These are phyloP conservation scores for Fusarium siculi DNA, from an alignment of 2,329 filamentous ascomycete species.

Conservation along the genomic window DNA sequence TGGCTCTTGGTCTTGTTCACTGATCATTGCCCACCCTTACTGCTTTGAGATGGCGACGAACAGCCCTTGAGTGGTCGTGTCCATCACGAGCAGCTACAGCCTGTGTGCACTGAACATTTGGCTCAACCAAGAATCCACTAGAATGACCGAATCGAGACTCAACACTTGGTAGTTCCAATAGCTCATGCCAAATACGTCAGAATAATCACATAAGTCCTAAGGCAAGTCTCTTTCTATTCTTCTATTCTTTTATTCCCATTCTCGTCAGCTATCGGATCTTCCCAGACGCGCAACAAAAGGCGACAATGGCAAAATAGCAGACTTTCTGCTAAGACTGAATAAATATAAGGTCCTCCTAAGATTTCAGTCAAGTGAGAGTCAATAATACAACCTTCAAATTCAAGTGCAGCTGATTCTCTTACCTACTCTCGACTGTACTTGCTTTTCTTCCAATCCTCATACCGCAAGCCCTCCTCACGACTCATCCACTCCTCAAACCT, in stretches of 20 bases:
- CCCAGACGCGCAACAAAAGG: rapidly evolving
- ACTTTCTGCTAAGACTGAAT: too few species aligned
- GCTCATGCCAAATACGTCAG: neutral
- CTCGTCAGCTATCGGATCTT: neutral
- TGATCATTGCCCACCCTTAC: neutral
- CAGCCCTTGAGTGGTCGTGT: neutral
- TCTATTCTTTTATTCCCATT: neutral
- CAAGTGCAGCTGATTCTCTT: neutral
- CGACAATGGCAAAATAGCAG: rapidly evolving
- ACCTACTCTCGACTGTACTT: neutral
- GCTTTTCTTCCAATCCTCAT: neutral
- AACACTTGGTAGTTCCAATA: neutral
- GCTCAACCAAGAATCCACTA: neutral
- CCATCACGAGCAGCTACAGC: neutral
- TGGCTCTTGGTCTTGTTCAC: neutral
- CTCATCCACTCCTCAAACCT: neutral
- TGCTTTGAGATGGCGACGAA: neutral
- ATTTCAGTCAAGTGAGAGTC: rapidly evolving
- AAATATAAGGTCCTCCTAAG: too few species aligned
- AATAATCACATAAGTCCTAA: neutral
- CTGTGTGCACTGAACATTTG: neutral
- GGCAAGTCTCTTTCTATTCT: rapidly evolving
- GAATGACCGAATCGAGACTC: neutral
- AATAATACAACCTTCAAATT: rapidly evolving
- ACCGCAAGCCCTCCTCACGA: neutral